These are phyloP conservation scores for Dictyostelium intermedium DNA, from an alignment of 78 protist genomes.

Conservation along the genomic window DNA sequence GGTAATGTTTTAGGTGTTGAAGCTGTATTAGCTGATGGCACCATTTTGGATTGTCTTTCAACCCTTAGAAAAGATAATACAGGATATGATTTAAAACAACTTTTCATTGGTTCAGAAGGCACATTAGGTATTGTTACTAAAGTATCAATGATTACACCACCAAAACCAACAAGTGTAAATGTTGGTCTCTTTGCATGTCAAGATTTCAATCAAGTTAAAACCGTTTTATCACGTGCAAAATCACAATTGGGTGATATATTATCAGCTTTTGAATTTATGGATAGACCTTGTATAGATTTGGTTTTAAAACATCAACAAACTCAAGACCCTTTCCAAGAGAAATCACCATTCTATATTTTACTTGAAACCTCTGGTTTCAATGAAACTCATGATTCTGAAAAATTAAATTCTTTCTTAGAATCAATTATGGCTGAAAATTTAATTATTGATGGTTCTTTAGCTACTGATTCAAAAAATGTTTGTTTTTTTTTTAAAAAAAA, in stretches of 20 bases:
- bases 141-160: conserved; percentile 75
- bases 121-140: conserved; percentile 96
- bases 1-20: conserved; percentile 93
- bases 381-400: conserved; percentile 90
- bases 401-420: conserved; percentile 76
- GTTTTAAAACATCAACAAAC: conserved; percentile 71
- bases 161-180: conserved; percentile 75
- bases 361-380: conserved; percentile 92
- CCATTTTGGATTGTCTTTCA: conserved; percentile 76
- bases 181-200: conserved; percentile 84
- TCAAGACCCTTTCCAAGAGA: conserved; percentile 66
- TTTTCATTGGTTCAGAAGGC: conserved; percentile 98
- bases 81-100: conserved; percentile 96
- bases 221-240: conserved; percentile 64
- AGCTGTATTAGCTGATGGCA: conserved; percentile 93
- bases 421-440: conserved; percentile 25
- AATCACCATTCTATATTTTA: conserved; percentile 86
- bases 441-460: conserved; percentile 48
- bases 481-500: not conserved
- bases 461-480: conserved; percentile 45
- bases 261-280: conserved; percentile 91
- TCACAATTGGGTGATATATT: conserved; percentile 87
- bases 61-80: conserved; percentile 94
- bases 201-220: conserved; percentile 47
- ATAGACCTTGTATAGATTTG: conserved; percentile 69